A percentile compares a stretch with the other conserved stretches of the same genome.
Conservation (phyloP, 495 filamentous ascomycete genomes). For the Collariella sp. region DNA sequence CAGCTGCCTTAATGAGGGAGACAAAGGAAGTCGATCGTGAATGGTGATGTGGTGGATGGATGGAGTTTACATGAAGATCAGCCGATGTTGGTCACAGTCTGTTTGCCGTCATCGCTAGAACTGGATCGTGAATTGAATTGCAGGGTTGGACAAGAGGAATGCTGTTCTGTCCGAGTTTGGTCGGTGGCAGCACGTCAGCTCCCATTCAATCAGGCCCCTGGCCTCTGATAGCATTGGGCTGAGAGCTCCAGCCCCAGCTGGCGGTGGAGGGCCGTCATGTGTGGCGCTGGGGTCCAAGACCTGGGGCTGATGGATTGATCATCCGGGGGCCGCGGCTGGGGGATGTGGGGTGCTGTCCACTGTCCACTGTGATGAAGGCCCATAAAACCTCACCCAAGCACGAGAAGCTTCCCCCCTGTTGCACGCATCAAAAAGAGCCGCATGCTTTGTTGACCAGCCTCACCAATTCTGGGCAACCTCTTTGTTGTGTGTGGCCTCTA, state of each 20-base stretch:
- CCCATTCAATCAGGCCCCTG: neutral
- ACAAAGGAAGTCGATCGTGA: neutral
- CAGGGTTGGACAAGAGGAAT: neutral
- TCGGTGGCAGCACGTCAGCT: neutral
- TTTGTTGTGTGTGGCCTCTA: no score
- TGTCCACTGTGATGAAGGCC: no score
- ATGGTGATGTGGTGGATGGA: neutral
- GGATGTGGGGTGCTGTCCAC: neutral
- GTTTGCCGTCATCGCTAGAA: neutral
- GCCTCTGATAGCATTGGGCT: neutral
- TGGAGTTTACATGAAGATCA: neutral
- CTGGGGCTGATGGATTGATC: neutral
- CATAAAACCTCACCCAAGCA: no score
- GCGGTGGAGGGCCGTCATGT: neutral
- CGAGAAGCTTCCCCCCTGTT: no score
- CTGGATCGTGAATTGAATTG: no score
- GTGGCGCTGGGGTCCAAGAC: neutral
- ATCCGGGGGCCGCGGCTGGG: neutral
- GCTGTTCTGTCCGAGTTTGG: neutral
- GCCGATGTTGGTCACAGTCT: neutral
- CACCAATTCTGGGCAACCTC: no score
- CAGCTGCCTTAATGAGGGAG: neutral
- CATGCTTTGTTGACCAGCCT: no score
- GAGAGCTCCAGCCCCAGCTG: constrained; percentile 7
- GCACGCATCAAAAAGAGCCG: no score